Base-by-base conservation (phyloP, 2,329 filamentous ascomycete species). In the Chrysoporthe austroafricana region DNA sequence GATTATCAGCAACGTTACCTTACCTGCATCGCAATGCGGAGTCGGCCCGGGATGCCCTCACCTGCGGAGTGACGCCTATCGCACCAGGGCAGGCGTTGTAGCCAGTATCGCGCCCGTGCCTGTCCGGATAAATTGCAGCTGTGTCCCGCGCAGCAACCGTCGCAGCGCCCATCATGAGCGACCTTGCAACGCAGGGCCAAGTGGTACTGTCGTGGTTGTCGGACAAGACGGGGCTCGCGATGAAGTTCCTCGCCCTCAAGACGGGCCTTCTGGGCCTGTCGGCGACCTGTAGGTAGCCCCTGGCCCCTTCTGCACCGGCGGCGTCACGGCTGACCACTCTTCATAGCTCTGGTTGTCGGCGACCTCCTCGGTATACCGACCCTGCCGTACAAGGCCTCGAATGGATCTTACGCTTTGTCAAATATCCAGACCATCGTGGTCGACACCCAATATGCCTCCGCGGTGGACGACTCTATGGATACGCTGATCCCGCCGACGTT, bases 401-500 rank as follows among this genome's bases (percentile, higher is more conserved):
- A 64, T 26, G 58, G 63, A 6, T 32, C 60, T 36, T 70, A 59
- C 39, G 26, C 61, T 21, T 21, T 70, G 44, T 62, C 63, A 0
- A 56, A 39, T 9, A 18, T 70, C 26, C 7, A 73, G 39, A 73
- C 71, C 3, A 79, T 87, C 60, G 71, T 84, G 14, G 80, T 88
- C 11, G 81, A 87, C 68, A 66, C 72, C 2, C 72, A 73, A 3
- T 84, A 79, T 72, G 77, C 80, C 1, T 70, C 80, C 6, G 68
- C 74, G 0, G 78, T 79, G 5, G 81, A 88, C 71, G 74, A 77
- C 0, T 65, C 75, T 9, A 85, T 85, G 32, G 77, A 81, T 69
- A 86, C 84, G 0, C 73, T 85, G 18, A 86, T 86, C 26, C 84
- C 85, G 2, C 84, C 84, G 1, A 84, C 79, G 0, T 74, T 86